These are phyloP conservation scores for Pezicula rhizophila DNA, from an alignment of 2,329 filamentous ascomycete species.

Conservation along the genomic window DNA sequence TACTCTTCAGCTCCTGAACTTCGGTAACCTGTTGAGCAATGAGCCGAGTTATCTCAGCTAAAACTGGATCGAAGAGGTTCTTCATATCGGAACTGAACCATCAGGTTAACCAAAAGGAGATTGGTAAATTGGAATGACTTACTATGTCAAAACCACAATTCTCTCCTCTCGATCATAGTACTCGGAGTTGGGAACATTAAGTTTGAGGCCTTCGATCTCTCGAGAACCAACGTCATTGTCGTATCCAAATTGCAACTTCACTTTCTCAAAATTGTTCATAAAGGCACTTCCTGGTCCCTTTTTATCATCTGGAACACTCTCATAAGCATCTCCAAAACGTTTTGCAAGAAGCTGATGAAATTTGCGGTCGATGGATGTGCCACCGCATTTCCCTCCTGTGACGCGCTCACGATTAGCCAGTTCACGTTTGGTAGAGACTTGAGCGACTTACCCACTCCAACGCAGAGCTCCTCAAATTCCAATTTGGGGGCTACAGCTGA, in stretches of 20 bases:
- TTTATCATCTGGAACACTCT: conserved; percentile 7
- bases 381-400: conserved; percentile 20
- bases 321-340: conserved; percentile 14
- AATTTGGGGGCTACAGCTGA: conserved; percentile 9
- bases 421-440: neutral
- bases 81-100: conserved; percentile 15
- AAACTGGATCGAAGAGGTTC: conserved; percentile 18
- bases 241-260: conserved; percentile 13
- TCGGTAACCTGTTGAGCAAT: conserved; percentile 13
- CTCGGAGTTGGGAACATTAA: conserved; percentile 10
- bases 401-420: no score
- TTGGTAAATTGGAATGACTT: neutral
- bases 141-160: conserved; percentile 13
- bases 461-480: conserved; percentile 15
- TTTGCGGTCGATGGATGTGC: conserved; percentile 21
- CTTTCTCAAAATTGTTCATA: conserved; percentile 12
- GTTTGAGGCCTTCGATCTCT: conserved; percentile 11
- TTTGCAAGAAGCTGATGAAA: conserved; percentile 14
- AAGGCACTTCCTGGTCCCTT: conserved; percentile 18
- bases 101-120: neutral
- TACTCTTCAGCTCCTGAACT: conserved; percentile 4
- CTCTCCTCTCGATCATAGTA: conserved; percentile 12
- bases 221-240: conserved; percentile 5
- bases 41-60: conserved; percentile 13
- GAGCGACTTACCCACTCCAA: conserved; percentile 10